phyloP scores from a whole-genome alignment of 2,329 filamentous ascomycete species.

The Eutypa lata region DNA sequence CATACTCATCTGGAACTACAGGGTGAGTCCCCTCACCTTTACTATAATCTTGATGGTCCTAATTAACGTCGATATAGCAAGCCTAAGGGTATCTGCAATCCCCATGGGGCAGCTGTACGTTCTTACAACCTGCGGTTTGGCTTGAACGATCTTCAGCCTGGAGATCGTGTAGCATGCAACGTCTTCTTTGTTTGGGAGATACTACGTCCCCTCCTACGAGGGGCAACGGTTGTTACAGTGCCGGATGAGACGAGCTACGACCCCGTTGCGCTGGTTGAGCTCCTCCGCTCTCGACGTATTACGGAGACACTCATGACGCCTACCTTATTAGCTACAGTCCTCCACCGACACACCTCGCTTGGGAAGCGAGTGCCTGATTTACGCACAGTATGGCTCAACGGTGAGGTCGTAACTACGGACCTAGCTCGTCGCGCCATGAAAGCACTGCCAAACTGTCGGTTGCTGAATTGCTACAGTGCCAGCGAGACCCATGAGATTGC shows the following conservation, averaged over 20 bases:
- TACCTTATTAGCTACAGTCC: constrained; percentile 70
- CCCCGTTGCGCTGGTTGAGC: constrained; percentile 67
- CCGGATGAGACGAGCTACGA: constrained; percentile 78
- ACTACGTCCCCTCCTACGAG: constrained; percentile 69
- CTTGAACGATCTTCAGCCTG: constrained; percentile 65
- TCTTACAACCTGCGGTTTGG: constrained; percentile 73
- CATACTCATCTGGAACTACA: constrained; percentile 75
- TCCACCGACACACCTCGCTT: constrained; percentile 66
- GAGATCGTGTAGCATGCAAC: constrained; percentile 81
- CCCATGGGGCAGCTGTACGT: constrained; percentile 68
- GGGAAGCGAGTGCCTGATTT: constrained; percentile 62
- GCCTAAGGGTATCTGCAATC: constrained; percentile 80
- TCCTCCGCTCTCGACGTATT: constrained; percentile 62
- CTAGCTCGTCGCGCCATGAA: constrained; percentile 66
- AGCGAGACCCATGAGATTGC: constrained; percentile 81
- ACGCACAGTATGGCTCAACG: constrained; percentile 74
- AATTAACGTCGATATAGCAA: constrained; percentile 29
- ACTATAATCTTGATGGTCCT: not conserved
- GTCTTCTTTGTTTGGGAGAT: constrained; percentile 89
- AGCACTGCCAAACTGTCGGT: constrained; percentile 63
- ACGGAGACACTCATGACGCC: constrained; percentile 85
- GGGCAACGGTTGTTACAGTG: constrained; percentile 72
- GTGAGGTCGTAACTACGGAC: constrained; percentile 78
- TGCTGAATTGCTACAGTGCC: constrained; percentile 79
- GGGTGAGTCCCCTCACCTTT: constrained; percentile 37